Base-by-base conservation (phyloP, 306 rosid species). In the Sophora flavescens region DNA sequence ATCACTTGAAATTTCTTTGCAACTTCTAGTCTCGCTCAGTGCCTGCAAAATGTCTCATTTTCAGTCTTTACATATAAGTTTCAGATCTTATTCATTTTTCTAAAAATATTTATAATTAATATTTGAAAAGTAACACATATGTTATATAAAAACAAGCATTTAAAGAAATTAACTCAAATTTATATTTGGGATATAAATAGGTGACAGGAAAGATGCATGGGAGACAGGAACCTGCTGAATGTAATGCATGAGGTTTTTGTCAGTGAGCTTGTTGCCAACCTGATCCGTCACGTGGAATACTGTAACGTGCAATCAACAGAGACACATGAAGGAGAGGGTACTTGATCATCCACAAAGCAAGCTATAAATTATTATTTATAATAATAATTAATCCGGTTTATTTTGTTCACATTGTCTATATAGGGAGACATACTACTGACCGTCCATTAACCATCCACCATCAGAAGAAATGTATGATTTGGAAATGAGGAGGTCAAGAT, bases 391-490 rank as follows among this genome's bases (percentile, higher is more conserved):
- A 4, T 35, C 39, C 39, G 39, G 6, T 35, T 35, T 35, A 35
- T 35, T 35, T 35, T 35, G 39, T 35, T 35, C 39, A 35, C 8
- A 9, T 10, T 22, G 54, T 11, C 17, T 35, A 14, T 12, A 38
- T 2, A 53, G 39, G 39, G 51, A 48, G 38, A 8, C 3, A 14
- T 51, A 64, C 86, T 51, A 64, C 86, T 82, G 13, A 89, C 93
- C 92, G 70, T 89, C 97, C 97, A 89, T 91, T 65, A 89, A 68
- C 93, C 97, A 91, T 54, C 93, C 92, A 68, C 97, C 92, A 18
- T 89, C 92, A 0, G 93, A 91, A 54, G 91, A 89, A 45, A 89
- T 87, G 77, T 87, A 91, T 5, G 97, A 91, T 82, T 89, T 91
- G 63, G 89, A 80, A 69, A 91, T 89, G 35, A 86, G 47, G 14